phyloP scores from a whole-genome alignment of 169 alveolate species.

The Amoebophrya sp. region DNA sequence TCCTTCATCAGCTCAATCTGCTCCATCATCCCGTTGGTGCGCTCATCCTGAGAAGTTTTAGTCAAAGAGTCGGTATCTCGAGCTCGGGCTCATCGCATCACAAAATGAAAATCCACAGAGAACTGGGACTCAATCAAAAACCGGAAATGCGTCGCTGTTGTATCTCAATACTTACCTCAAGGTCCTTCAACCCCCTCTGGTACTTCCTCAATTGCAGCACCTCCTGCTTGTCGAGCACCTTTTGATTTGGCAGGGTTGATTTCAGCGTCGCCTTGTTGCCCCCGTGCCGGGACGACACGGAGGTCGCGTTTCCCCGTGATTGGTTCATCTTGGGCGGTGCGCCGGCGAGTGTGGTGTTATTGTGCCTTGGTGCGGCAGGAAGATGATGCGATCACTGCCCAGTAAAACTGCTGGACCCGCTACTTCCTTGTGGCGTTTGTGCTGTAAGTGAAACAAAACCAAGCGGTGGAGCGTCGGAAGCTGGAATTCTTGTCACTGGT shows the following conservation, averaged over 20 bases:
- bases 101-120: too few species aligned
- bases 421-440: too few species aligned
- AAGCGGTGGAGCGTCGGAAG: too few species aligned
- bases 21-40: not conserved
- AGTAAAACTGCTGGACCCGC: too few species aligned
- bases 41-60: not conserved
- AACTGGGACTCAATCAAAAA: too few species aligned
- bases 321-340: not conserved
- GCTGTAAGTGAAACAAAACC: too few species aligned
- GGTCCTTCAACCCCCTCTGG: not conserved
- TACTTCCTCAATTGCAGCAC: not conserved
- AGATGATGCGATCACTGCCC: too few species aligned
- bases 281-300: not conserved
- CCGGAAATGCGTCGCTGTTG: too few species aligned
- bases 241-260: not conserved
- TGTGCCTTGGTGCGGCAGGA: too few species aligned
- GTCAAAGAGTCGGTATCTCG: not conserved
- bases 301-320: not conserved
- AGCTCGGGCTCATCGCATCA: too few species aligned
- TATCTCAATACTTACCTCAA: not conserved
- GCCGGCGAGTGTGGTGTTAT: too few species aligned
- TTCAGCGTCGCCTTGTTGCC: not conserved
- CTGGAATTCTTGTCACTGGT: too few species aligned
- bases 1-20: not conserved
- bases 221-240: not conserved